Evolutionary conservation across 2,329 filamentous ascomycete species (phyloP).

Genomic region (Aureobasidium sp.): DNA sequence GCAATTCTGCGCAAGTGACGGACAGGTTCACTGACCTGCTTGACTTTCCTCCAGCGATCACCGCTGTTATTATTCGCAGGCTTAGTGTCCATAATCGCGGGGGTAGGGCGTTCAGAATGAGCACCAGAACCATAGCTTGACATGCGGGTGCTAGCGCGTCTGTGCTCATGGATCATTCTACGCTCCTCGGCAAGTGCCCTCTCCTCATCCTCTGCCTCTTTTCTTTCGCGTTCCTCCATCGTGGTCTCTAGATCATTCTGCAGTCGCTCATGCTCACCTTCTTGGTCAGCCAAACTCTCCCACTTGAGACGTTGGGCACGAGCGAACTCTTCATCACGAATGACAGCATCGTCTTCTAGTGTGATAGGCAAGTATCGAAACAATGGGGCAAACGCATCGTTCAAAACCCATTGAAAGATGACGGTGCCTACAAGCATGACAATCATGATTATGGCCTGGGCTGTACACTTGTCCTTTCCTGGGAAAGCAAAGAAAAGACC

Average conservation of each 20-base stretch:
- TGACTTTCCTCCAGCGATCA: conserved; percentile 14
- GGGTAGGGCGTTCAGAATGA: conserved; percentile 11
- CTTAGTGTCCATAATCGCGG: conserved; percentile 16
- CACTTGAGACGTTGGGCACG: conserved; percentile 48
- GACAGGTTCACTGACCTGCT: conserved; percentile 10
- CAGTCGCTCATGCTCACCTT: conserved; percentile 29
- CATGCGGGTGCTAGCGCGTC: conserved; percentile 13
- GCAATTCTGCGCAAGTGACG: conserved; percentile 7
- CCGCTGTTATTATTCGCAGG: conserved; percentile 3
- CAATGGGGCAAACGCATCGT: conserved; percentile 75
- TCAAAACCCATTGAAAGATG: conserved; percentile 73
- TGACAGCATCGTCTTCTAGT: conserved; percentile 86
- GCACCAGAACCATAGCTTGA: conserved; percentile 10
- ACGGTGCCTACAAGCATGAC: conserved; percentile 63
- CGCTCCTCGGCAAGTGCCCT: conserved; percentile 40
- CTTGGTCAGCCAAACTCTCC: conserved; percentile 31
- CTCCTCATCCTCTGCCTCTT: conserved; percentile 29
- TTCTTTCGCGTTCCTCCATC: conserved; percentile 35
- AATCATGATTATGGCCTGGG: conserved; percentile 82
- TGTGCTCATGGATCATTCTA: conserved; percentile 16
- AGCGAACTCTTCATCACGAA: conserved; percentile 85
- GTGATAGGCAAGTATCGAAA: conserved; percentile 89
- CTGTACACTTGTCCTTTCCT: conserved; percentile 52
- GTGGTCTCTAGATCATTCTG: conserved; percentile 22
- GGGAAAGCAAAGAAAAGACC: conserved; percentile 78